A percentile compares a stretch with the other conserved stretches of the same genome.
Evolutionary conservation across 306 rosid genomes (phyloP).

Genomic region (Malus domestica): DNA sequence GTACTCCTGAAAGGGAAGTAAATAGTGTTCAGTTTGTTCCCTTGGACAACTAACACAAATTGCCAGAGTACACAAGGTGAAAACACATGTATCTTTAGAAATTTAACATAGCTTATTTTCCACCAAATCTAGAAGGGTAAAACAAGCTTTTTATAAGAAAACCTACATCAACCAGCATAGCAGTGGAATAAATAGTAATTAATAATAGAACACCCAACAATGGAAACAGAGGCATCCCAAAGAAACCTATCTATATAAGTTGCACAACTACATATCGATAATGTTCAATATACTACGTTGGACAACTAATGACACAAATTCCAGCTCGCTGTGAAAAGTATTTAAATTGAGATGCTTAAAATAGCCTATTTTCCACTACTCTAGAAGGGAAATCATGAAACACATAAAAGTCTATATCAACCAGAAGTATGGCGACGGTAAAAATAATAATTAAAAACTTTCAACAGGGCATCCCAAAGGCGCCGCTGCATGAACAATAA

Average conservation of each 20-base stretch:
- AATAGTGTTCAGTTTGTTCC: not conserved
- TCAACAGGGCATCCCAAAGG: not conserved
- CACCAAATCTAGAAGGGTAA: not conserved
- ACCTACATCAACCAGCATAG: not conserved
- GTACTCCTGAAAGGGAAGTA: slow-evolving; percentile 56
- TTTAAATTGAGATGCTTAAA: not conserved
- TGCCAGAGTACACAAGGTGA: not conserved
- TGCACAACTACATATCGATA: not conserved
- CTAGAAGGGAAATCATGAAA: not conserved
- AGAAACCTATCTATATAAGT: not conserved
- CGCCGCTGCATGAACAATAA: not conserved
- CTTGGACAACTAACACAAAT: not conserved
- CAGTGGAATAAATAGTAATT: not conserved
- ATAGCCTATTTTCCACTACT: not conserved
- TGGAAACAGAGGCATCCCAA: not conserved
- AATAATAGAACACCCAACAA: not conserved
- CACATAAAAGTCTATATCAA: not conserved
- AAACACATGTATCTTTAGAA: not conserved
- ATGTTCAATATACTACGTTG: not conserved
- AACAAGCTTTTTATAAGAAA: not conserved
- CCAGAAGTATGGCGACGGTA: not conserved
- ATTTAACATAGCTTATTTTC: not conserved
- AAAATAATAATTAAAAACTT: not conserved
- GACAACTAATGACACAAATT: not conserved
- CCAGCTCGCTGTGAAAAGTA: not conserved